Evolutionary conservation across 106 monocot genomes (phyloP), one percentile per base, ranked within the genome.

Genomic region (Dendrobium catenatum): DNA sequence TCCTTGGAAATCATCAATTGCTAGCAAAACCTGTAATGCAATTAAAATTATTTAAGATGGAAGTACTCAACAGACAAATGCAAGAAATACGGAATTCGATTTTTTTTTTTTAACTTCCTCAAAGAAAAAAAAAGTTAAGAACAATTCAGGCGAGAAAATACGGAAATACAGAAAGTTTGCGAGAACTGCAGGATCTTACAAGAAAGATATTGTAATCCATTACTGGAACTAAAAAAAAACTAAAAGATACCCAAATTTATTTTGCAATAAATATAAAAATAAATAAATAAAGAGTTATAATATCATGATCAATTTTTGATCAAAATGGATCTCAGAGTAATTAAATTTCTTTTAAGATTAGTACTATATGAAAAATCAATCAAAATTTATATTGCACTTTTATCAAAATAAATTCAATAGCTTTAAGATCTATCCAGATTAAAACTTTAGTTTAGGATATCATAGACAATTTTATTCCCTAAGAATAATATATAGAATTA

Each of bases 21-120:
- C 84, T 54, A 94, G 59, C 43, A 96, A 79, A 68, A 96, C 90
- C 96, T 96, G 79, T 40, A 46, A 70, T 11, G 1, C 51, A 51
- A 51, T 51, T 51, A 13, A 51, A 13, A 13, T 51, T 51, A 51
- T 7, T 51, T 51, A 13, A 51, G 3, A 51, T 15, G 16, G 37
- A 37, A 66, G 64, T 2, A 31, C 0, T 37, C 33, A 37, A 27
- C 2, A 56, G 56, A 56, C 13, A 61, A 61, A 61, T 61, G 4
- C n/a, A 1, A 1, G n/a, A 8, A 22, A 51, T 0, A 13, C 13
- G 16, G 13, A 51, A 13, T 51, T 51, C 13, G 51, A 61, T 4
- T 6, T 6, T 7, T 61, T 19, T n/a, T 61, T 61, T 20, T 61
- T 61, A 3, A 56, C 0, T 56, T 15, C 56, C 19, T 61, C 22